These are phyloP conservation scores for Xylariaceae sp. DNA, from an alignment of 2,329 filamentous ascomycete genomes.

Conservation along the genomic window DNA sequence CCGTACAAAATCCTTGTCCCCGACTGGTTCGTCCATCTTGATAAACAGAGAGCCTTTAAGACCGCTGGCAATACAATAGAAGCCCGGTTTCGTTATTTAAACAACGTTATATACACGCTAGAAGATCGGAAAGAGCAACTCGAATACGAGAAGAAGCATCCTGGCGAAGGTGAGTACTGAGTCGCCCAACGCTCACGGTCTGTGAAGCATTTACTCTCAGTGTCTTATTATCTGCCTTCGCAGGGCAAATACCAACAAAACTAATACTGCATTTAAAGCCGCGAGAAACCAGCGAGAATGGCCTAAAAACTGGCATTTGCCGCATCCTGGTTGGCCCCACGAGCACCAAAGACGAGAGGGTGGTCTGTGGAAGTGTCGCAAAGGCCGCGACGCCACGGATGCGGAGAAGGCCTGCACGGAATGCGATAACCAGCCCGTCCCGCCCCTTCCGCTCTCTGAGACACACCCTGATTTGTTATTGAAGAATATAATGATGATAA, in stretches of 20 bases:
- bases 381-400: constrained; percentile 6
- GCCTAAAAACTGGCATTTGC: constrained; percentile 24
- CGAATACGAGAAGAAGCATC: constrained; percentile 9
- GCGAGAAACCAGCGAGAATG: constrained; percentile 11
- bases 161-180: constrained; percentile 8
- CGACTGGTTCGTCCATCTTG: constrained; percentile 22
- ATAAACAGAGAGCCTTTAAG: constrained; percentile 7
- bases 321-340: constrained; percentile 19
- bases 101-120: constrained; percentile 14
- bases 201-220: too few relatives aligned
- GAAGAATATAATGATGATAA: constrained; percentile 12
- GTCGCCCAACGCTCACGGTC: too few relatives aligned
- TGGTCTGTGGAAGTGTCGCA: constrained; percentile 26
- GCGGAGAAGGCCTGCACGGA: constrained; percentile 11
- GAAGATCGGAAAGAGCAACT: constrained; percentile 7
- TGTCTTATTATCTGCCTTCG: too few relatives aligned
- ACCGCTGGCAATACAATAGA: constrained; percentile 10
- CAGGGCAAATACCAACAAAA: too few relatives aligned
- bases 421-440: constrained; percentile 3
- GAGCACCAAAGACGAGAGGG: constrained; percentile 14
- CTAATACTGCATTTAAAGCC: constrained; percentile 2
- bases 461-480: too few relatives aligned
- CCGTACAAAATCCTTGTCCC: constrained; percentile 14
- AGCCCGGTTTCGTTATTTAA: constrained; percentile 14
- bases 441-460: too few relatives aligned